Conservation (phyloP, 371 early-diverging fungal genomes). For the Mucor indicus region DNA sequence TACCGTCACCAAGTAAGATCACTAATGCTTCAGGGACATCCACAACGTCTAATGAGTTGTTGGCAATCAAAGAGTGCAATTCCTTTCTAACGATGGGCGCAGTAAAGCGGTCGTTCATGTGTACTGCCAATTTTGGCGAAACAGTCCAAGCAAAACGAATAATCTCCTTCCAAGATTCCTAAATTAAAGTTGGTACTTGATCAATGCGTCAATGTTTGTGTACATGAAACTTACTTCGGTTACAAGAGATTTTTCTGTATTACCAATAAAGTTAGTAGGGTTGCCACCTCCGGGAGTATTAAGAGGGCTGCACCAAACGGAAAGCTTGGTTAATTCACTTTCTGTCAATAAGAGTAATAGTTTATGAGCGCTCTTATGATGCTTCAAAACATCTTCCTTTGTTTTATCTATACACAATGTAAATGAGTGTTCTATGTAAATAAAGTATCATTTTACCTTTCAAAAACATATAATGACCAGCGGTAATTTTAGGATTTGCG, state of each 20-base stretch:
- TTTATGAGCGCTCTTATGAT: slow-evolving; percentile 19
- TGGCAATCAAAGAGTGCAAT: slow-evolving; percentile 59
- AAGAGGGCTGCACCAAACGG: slow-evolving; percentile 75
- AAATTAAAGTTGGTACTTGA: slow-evolving; percentile 7
- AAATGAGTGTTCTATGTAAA: neutral
- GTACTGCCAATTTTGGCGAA: slow-evolving; percentile 80
- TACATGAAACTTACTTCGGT: slow-evolving; percentile 20
- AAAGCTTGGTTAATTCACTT: slow-evolving; percentile 73
- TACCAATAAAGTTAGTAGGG: slow-evolving; percentile 22
- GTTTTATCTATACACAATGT: slow-evolving; percentile 15
- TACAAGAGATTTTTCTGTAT: slow-evolving; percentile 29
- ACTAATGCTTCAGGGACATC: slow-evolving; percentile 74
- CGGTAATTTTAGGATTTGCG: slow-evolving; percentile 27
- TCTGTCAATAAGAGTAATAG: slow-evolving; percentile 76
- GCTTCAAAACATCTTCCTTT: slow-evolving; percentile 22
- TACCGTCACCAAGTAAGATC: slow-evolving; percentile 61
- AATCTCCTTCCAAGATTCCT: slow-evolving; percentile 61
- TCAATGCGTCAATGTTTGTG: too few relatives aligned
- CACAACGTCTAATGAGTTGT: slow-evolving; percentile 67
- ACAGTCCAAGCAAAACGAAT: slow-evolving; percentile 81
- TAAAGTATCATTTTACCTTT: slow-evolving; percentile 1
- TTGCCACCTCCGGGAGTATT: slow-evolving; percentile 32
- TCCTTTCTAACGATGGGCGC: slow-evolving; percentile 66
- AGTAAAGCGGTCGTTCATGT: slow-evolving; percentile 70
- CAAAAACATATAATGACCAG: slow-evolving; percentile 47